phyloP scores from a whole-genome alignment of 2,329 filamentous ascomycete genomes.

The Hymenoscyphus salicellus region DNA sequence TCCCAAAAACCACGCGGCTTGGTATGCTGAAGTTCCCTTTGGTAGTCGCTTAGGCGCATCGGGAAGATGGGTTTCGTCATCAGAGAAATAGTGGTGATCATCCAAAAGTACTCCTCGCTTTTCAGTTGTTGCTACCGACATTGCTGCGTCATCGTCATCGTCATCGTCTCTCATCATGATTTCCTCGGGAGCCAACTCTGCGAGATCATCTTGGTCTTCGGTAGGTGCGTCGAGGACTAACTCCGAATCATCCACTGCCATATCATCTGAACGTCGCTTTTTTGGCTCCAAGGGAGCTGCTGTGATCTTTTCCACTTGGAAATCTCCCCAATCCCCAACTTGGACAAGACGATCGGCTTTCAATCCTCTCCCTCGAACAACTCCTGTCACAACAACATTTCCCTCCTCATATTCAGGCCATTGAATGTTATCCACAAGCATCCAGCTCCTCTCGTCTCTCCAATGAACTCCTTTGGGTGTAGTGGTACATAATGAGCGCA shows the following conservation, averaged over 20 bases:
- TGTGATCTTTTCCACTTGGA: conserved; percentile 85
- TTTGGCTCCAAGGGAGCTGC: conserved; percentile 65
- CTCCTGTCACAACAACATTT: conserved; percentile 75
- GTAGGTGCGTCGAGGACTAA: conserved; percentile 67
- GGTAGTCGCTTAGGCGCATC: conserved; percentile 71
- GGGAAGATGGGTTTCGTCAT: conserved; percentile 67
- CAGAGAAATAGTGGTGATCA: conserved; percentile 96
- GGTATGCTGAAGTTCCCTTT: conserved; percentile 88
- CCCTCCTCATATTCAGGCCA: conserved; percentile 62
- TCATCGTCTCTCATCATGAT: conserved; percentile 73
- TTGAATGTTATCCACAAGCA: conserved; percentile 79
- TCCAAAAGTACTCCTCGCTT: conserved; percentile 90
- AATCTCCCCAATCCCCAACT: conserved; percentile 89
- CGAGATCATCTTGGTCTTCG: conserved; percentile 78
- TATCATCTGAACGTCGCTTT: conserved; percentile 62
- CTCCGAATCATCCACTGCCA: conserved; percentile 63
- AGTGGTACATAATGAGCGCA: conserved; percentile 86
- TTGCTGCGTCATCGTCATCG: conserved; percentile 45
- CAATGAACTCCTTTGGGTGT: conserved; percentile 92
- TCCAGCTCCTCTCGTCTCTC: conserved; percentile 94
- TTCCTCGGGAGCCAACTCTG: conserved; percentile 82
- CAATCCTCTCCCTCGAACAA: conserved; percentile 79
- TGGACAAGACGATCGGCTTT: conserved; percentile 90
- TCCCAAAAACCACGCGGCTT: conserved; percentile 88
- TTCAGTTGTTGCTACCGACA: conserved; percentile 48